Evolutionary conservation across 371 early-diverging fungal genomes (phyloP).

Genomic region (Actinomucor elegans): DNA sequence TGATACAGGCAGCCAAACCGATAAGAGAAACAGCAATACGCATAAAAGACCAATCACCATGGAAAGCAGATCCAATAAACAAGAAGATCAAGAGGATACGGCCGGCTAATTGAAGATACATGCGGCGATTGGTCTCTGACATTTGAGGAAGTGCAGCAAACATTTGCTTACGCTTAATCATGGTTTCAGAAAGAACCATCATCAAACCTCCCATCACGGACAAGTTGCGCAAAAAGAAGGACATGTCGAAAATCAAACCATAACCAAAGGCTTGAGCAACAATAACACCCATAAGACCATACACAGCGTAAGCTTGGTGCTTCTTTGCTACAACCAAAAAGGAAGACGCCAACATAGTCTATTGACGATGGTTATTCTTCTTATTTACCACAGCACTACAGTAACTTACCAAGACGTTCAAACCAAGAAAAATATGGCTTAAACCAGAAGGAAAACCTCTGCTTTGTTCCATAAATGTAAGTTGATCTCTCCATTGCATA

Average conservation of each 20-base stretch:
- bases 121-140: constrained; percentile 77
- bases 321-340: constrained; percentile 74
- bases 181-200: constrained; percentile 84
- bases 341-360: constrained; percentile 81
- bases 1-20: constrained; percentile 83
- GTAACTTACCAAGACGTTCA: constrained; percentile 72
- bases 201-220: constrained; percentile 93
- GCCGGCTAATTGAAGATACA: constrained; percentile 89
- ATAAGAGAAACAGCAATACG: constrained; percentile 73
- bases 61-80: constrained; percentile 86
- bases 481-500: constrained; percentile 88
- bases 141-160: constrained; percentile 90
- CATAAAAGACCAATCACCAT: constrained; percentile 76
- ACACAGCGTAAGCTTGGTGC: constrained; percentile 80
- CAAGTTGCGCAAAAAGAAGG: constrained; percentile 90
- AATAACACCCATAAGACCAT: constrained; percentile 78
- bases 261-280: constrained; percentile 90
- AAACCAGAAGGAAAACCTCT: constrained; percentile 78
- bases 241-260: constrained; percentile 86
- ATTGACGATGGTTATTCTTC: not conserved
- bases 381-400: not conserved
- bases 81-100: constrained; percentile 90
- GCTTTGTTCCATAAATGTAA: constrained; percentile 74
- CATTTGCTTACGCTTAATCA: constrained; percentile 65
- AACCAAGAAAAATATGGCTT: constrained; percentile 80